Percentiles rank a stretch among this genome's conserved stretches.
Conservation (phyloP, 2,329 filamentous ascomycete genomes). For the Blastomyces emzantsi region DNA sequence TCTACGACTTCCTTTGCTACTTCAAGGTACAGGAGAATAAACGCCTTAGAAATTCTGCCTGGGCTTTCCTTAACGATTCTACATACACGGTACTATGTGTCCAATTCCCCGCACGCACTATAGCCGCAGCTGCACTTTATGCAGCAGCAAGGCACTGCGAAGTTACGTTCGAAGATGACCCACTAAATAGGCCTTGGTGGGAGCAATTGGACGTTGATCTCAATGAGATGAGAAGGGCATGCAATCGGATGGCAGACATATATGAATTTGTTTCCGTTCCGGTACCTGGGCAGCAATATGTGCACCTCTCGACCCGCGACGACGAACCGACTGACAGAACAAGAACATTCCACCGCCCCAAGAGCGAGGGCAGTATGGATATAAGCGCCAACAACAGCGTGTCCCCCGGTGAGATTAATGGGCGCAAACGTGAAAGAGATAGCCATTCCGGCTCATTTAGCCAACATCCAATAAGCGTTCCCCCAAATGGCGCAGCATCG, state of each 20-base stretch:
- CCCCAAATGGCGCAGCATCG: conserved; percentile 7
- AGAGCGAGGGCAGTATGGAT: conserved; percentile 23
- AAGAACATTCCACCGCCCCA: conserved; percentile 21
- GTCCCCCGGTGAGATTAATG: conserved; percentile 15
- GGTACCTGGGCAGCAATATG: conserved; percentile 37
- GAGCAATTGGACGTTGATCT: conserved; percentile 63
- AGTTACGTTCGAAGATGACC: conserved; percentile 63
- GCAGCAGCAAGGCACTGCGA: conserved; percentile 69
- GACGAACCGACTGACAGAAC: conserved; percentile 30
- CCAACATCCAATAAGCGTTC: conserved; percentile 4
- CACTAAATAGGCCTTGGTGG: conserved; percentile 79
- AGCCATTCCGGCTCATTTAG: conserved; percentile 9
- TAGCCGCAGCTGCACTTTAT: conserved; percentile 79
- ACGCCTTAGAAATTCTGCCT: conserved; percentile 71
- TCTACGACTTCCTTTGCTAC: conserved; percentile 71
- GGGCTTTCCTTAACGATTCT: conserved; percentile 90
- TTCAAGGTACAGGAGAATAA: conserved; percentile 72
- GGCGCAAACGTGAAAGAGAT: conserved; percentile 16
- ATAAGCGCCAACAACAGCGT: conserved; percentile 6
- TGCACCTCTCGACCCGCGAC: conserved; percentile 28
- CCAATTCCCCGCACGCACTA: conserved; percentile 65
- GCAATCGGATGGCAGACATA: conserved; percentile 60
- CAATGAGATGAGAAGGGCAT: conserved; percentile 60
- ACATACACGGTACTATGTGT: conserved; percentile 77
- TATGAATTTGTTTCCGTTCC: conserved; percentile 39